Evolutionary conservation across 2,329 filamentous ascomycete genomes (phyloP).

Genomic region (Botryotinia globosa): DNA sequence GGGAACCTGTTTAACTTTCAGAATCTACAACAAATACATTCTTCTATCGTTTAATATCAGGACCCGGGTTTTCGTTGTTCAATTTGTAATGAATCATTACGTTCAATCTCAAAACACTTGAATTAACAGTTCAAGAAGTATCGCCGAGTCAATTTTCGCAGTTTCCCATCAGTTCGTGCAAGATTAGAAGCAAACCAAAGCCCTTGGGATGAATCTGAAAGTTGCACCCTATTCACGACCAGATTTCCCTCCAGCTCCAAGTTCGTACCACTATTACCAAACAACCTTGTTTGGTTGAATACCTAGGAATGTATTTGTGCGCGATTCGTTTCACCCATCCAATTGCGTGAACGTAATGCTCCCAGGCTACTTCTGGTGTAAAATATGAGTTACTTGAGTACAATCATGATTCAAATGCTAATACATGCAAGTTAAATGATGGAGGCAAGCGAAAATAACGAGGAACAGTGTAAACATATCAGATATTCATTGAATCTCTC

Average conservation of each 20-base stretch:
- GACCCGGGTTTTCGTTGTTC: neutral
- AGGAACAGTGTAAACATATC: neutral
- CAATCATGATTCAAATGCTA: neutral
- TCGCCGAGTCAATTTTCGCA: neutral
- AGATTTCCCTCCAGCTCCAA: neutral
- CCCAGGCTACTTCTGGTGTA: neutral
- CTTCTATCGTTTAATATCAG: neutral
- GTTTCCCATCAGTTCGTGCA: neutral
- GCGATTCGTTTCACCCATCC: neutral
- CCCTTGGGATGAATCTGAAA: neutral
- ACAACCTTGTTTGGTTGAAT: neutral
- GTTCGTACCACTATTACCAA: neutral
- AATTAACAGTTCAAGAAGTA: neutral
- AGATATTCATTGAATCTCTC: neutral
- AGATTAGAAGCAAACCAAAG: neutral
- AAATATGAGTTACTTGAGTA: neutral
- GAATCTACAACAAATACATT: neutral
- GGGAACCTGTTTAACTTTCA: neutral
- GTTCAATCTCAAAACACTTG: neutral
- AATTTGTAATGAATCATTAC: neutral
- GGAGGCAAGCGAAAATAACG: neutral
- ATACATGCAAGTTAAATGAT: neutral
- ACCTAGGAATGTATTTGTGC: neutral
- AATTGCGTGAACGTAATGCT: neutral
- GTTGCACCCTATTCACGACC: neutral